Evolutionary conservation across 1,284 basidiomycete genomes (phyloP).

Genomic region (Chiua sp.): DNA sequence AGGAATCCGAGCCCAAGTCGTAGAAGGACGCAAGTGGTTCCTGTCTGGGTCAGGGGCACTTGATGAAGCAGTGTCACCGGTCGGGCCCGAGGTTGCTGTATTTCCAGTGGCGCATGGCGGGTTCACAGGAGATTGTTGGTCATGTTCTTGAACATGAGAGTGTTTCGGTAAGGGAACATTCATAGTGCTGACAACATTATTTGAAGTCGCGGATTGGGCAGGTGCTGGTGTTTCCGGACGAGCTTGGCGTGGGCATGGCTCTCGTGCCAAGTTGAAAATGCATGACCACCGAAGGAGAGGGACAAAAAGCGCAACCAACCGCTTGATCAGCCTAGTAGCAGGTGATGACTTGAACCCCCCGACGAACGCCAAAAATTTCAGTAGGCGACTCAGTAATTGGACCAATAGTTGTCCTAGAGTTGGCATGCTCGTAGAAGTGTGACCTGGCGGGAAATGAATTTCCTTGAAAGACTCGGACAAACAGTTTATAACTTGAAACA

Average conservation of each 20-base stretch:
- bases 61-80: slow-evolving; percentile 24
- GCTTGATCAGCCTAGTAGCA: neutral
- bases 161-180: neutral
- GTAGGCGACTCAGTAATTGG: neutral
- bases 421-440: neutral
- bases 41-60: slow-evolving; percentile 12
- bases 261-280: neutral
- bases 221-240: neutral
- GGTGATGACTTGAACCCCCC: neutral
- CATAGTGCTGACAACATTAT: neutral
- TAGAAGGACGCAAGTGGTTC: slow-evolving; percentile 7
- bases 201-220: neutral
- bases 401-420: neutral
- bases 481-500: too few species aligned
- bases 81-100: slow-evolving; percentile 19
- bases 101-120: slow-evolving; percentile 14
- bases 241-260: neutral
- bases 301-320: neutral
- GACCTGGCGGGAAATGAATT: neutral
- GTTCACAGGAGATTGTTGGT: slow-evolving; percentile 17
- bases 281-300: neutral
- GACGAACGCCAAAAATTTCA: neutral
- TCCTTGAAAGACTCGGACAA: neutral
- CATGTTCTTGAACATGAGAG: neutral
- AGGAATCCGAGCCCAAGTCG: slow-evolving; percentile 16